phyloP scores from a whole-genome alignment of 148 eudicot genomes.

The Pharnaceum exiguum region DNA sequence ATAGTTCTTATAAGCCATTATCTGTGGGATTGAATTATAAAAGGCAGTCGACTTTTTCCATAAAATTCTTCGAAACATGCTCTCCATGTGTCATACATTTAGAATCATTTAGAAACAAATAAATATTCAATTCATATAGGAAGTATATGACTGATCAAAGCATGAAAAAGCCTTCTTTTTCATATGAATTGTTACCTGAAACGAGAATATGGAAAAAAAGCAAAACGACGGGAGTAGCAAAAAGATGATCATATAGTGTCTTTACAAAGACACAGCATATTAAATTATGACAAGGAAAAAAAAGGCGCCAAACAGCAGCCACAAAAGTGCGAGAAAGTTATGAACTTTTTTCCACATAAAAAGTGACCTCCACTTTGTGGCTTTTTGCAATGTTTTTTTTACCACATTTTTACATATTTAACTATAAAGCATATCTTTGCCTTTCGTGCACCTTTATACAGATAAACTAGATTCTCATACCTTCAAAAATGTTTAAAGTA shows the following conservation, averaged over 20 bases:
- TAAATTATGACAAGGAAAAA: not conserved
- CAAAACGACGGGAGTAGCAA: constrained; percentile 2
- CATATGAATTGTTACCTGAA: constrained; percentile 18
- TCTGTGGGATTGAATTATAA: not conserved
- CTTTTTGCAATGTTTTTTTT: not conserved
- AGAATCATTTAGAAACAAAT: constrained; percentile 1
- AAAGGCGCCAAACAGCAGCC: constrained; percentile 24
- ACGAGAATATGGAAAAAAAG: constrained; percentile 17
- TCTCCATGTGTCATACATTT: constrained; percentile 14
- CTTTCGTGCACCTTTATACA: constrained; percentile 51
- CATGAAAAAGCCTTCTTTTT: constrained; percentile 1
- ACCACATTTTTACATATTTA: constrained; percentile 8
- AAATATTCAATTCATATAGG: not conserved
- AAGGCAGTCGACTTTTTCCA: constrained; percentile 21
- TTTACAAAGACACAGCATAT: not conserved
- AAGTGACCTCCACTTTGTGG: constrained; percentile 76
- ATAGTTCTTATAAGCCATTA: constrained; percentile 1
- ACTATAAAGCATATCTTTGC: constrained; percentile 22
- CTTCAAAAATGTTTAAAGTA: constrained; percentile 1
- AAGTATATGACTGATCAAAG: constrained; percentile 10
- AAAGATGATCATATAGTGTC: constrained; percentile 8
- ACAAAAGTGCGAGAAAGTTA: constrained; percentile 38
- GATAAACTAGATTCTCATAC: constrained; percentile 16
- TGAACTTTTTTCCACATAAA: constrained; percentile 53
- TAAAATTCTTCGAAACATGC: constrained; percentile 9